phyloP scores from a whole-genome alignment of 2,329 filamentous ascomycete species.

The Aspergillus calidoustus region DNA sequence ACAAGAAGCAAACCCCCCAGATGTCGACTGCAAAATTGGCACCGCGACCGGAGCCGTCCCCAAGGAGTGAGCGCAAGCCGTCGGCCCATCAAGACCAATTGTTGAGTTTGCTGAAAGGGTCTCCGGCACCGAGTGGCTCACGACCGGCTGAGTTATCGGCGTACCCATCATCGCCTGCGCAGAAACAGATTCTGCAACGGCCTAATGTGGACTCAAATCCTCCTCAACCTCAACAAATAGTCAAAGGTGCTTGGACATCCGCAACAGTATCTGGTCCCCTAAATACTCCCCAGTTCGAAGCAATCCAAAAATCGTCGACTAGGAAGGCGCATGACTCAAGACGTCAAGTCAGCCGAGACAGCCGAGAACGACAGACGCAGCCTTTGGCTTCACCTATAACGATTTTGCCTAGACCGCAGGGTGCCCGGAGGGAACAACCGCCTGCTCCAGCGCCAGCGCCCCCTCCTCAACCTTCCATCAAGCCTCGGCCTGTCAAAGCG shows the following conservation, averaged over 20 bases:
- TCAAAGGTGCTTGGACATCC: conserved; percentile 32
- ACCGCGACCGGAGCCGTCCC: conserved; percentile 21
- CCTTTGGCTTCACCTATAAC: conserved; percentile 40
- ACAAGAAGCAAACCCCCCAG: conserved; percentile 33
- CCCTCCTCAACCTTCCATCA: conserved; percentile 21
- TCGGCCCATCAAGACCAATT: conserved; percentile 46
- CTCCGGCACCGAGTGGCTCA: conserved; percentile 26
- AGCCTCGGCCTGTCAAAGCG: conserved; percentile 22
- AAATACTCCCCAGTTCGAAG: conserved; percentile 46
- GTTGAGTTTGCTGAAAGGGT: conserved; percentile 39
- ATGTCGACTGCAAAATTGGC: conserved; percentile 24
- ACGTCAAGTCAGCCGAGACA: conserved; percentile 29
- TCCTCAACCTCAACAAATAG: conserved; percentile 19
- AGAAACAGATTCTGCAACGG: conserved; percentile 42
- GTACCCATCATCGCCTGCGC: conserved; percentile 42
- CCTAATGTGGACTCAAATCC: conserved; percentile 23
- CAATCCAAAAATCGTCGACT: conserved; percentile 30
- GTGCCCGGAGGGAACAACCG: conserved; percentile 33
- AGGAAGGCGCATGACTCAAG: conserved; percentile 31
- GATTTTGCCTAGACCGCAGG: conserved; percentile 42
- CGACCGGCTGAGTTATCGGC: conserved; percentile 53
- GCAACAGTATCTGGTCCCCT: conserved; percentile 48
- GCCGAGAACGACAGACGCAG: conserved; percentile 28
- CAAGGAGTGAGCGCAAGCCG: conserved; percentile 26
- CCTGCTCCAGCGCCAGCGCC: conserved; percentile 13